Evolutionary conservation across 2,329 filamentous ascomycete genomes (phyloP), one percentile per base, ranked within the genome.

Genomic region (Fusarium transvaalense): DNA sequence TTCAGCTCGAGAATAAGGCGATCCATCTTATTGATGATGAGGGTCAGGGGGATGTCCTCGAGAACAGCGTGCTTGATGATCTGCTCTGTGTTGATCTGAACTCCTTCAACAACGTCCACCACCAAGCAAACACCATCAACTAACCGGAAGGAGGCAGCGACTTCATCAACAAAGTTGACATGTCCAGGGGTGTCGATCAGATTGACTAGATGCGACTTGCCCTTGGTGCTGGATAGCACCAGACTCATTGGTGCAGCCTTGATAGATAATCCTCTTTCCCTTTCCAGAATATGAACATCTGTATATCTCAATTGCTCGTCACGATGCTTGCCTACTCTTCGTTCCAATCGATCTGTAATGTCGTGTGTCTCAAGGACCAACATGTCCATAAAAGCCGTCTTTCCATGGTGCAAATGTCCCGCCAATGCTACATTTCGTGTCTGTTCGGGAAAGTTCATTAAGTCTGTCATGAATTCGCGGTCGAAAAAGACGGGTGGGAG

Each of bases 301-400:
- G 96, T 99, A 79, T 99, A 99, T 73, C 96, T 87, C 76, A 99
- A 84, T 79, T 97, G 93, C 80, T 97, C 93, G 74, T 97, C 94
- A 66, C 90, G 86, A 75, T 90, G 92, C 79, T 87, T 93, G 52
- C 95, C 94, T 56, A 88, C 91, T 78, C 92, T 89, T 80, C 91
- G 91, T 71, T 97, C 91, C 66, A 97, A 81, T 73, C 91, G 88
- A 45, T 93, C 89, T 52, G 88, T 84, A 55, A 98, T 89, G 73
- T 97, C 91, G 77, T 99, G 96, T 39, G 96, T 99, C 82, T 99
- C 93, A 76, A 95, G 84, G 14, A 99, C 96, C 70, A 99, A 83
- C 93, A 97, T 98, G 78, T 99, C 96, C 92, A 98, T 94, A 71
- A 99, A 93, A 0, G 95, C 93, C 13, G 96, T 99, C 85, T 99